A percentile compares a stretch with the other conserved stretches of the same genome.
phyloP scores from a whole-genome alignment of 176 grass and related monocot genomes.

The Triticum monococcum region DNA sequence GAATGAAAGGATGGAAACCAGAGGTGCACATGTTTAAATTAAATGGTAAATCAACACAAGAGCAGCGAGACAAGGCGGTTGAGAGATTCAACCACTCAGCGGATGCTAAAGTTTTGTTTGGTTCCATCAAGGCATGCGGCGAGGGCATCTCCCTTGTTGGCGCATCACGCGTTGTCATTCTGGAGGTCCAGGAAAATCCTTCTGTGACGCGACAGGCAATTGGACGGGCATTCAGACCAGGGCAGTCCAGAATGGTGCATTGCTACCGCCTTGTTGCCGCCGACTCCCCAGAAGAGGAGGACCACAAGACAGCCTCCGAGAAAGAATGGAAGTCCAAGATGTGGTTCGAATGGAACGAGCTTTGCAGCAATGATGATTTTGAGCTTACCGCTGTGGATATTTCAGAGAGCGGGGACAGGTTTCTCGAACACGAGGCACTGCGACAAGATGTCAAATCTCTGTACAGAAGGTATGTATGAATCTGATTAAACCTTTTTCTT shows the following conservation, averaged over 20 bases:
- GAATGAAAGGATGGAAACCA: conserved; percentile 60
- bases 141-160: conserved; percentile 86
- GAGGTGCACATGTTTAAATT: conserved; percentile 58
- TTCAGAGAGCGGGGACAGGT: conserved; percentile 44
- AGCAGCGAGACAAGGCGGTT: conserved; percentile 54
- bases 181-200: conserved; percentile 87
- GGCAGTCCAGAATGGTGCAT: conserved; percentile 63
- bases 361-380: conserved; percentile 36
- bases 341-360: conserved; percentile 80
- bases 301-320: conserved; percentile 53
- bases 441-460: conserved; percentile 51
- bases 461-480: conserved; percentile 56
- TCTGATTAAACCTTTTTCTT: not conserved
- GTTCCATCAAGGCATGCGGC: conserved; percentile 85
- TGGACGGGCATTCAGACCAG: conserved; percentile 69
- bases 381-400: conserved; percentile 49
- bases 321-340: conserved; percentile 74
- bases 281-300: conserved; percentile 62
- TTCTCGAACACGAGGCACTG: conserved; percentile 46
- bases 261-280: conserved; percentile 66
- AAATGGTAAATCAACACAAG: conserved; percentile 38
- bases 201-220: conserved; percentile 77
- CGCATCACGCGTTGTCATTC: conserved; percentile 65
- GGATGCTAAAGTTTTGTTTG: conserved; percentile 71
- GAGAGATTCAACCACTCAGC: conserved; percentile 70